Evolutionary conservation across 805 yeast species (phyloP).

Genomic region (Candida vartiovaarae): DNA sequence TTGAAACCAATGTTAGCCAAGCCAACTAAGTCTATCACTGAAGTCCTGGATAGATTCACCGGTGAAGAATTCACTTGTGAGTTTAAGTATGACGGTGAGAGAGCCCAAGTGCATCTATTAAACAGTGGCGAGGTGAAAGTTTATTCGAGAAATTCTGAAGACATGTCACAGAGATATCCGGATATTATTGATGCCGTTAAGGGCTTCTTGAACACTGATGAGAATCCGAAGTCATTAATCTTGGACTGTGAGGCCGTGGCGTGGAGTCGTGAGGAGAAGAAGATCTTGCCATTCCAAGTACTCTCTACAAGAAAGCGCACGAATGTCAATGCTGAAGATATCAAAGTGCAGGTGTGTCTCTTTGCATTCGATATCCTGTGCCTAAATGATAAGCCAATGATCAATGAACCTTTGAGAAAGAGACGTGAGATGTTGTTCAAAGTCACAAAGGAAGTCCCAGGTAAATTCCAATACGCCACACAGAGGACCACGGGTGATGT

Average conservation of each 20-base stretch:
- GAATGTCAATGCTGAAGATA: conserved; percentile 80
- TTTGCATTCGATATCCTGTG: conserved; percentile 87
- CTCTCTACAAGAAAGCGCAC: conserved; percentile 90
- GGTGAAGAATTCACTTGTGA: conserved; percentile 88
- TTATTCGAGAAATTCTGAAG: conserved; percentile 92
- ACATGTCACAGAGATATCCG: conserved; percentile 94
- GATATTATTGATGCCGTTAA: conserved; percentile 69
- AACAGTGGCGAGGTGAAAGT: conserved; percentile 61
- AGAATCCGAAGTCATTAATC: conserved; percentile 46
- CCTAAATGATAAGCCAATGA: conserved; percentile 63
- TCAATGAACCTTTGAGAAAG: conserved; percentile 59
- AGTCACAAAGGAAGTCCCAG: conserved; percentile 54
- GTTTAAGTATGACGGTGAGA: conserved; percentile 95
- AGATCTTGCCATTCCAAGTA: conserved; percentile 89
- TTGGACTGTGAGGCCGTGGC: conserved; percentile 98
- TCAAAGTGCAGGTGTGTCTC: conserved; percentile 84
- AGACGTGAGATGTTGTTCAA: conserved; percentile 57
- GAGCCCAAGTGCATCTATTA: conserved; percentile 87
- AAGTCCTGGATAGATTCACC: conserved; percentile 82
- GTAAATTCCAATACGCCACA: conserved; percentile 79
- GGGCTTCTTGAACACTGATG: conserved; percentile 40
- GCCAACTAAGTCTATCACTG: conserved; percentile 92
- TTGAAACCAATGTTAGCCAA: conserved; percentile 97
- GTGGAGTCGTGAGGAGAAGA: conserved; percentile 74
- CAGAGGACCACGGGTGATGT: conserved; percentile 58